phyloP scores from a whole-genome alignment of 148 eudicot species.

The Camellia lanceoleosa region DNA sequence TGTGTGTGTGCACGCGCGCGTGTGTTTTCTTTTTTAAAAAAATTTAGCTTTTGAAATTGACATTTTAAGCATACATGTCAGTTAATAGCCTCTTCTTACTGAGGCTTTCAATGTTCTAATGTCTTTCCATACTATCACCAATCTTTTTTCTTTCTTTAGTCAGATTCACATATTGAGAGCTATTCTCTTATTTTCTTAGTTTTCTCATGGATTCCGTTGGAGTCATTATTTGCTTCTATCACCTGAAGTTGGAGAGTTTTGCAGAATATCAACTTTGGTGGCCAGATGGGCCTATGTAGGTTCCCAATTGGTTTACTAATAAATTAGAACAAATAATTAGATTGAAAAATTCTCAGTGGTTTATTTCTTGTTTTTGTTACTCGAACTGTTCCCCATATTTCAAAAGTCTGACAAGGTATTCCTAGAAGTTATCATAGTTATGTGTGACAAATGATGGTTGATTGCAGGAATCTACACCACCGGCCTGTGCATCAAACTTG shows the following conservation, averaged over 20 bases:
- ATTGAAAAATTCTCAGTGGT: not conserved
- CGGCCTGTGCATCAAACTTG: constrained; percentile 44
- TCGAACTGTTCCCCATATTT: not conserved
- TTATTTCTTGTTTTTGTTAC: constrained; percentile 2
- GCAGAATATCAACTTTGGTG: constrained; percentile 5
- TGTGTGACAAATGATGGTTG: not conserved
- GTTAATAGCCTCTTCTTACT: too few relatives aligned
- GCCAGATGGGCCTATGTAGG: not conserved
- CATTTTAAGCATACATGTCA: too few relatives aligned
- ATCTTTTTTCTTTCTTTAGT: not conserved
- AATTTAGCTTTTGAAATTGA: not conserved
- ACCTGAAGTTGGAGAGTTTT: not conserved
- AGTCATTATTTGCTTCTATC: not conserved
- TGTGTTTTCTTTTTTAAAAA: not conserved
- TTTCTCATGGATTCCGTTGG: not conserved
- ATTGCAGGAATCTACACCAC: constrained; percentile 50
- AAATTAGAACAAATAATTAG: not conserved
- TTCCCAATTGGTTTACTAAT: constrained; percentile 1
- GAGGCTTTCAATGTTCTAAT: not conserved
- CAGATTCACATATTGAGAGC: not conserved
- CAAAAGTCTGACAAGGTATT: not conserved
- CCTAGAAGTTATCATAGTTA: not conserved
- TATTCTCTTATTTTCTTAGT: not conserved
- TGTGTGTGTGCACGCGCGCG: too few relatives aligned
- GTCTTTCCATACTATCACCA: not conserved